phyloP scores from a whole-genome alignment of 768 basidiomycete species.

The Phaeotremella fagi region DNA sequence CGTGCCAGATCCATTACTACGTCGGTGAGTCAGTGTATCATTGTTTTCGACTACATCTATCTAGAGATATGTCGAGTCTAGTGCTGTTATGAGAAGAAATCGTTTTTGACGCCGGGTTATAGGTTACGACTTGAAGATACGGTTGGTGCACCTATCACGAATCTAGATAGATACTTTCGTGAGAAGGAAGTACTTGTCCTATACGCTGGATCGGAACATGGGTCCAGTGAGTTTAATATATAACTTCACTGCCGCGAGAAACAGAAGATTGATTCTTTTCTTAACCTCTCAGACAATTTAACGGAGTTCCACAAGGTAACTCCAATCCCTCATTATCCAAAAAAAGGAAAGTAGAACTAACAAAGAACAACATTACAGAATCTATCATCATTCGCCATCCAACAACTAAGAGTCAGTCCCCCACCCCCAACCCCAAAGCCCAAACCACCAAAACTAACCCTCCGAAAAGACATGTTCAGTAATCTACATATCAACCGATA shows the following conservation, averaged over 20 bases:
- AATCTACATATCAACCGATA: slow-evolving; percentile 45
- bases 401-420: slow-evolving; percentile 18
- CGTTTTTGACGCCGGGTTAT: neutral
- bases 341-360: neutral
- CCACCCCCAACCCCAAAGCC: neutral
- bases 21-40: slow-evolving; percentile 22
- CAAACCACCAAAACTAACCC: neutral
- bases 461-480: slow-evolving; percentile 21
- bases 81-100: too few species aligned
- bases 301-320: slow-evolving; percentile 32
- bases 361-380: slow-evolving; percentile 10
- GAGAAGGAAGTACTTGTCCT: slow-evolving; percentile 42
- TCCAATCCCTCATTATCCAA: neutral
- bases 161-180: slow-evolving; percentile 32
- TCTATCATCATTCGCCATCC: slow-evolving; percentile 23
- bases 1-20: slow-evolving; percentile 30
- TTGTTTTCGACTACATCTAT: neutral
- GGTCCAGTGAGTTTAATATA: slow-evolving; percentile 26
- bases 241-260: neutral
- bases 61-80: too few species aligned
- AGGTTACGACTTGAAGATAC: slow-evolving; percentile 43
- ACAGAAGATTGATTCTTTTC: neutral
- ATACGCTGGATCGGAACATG: slow-evolving; percentile 41
- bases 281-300: slow-evolving; percentile 18
- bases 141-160: slow-evolving; percentile 29